Evolutionary conservation across 192 early-diverging fungal species (phyloP).

Genomic region (Mortierella hygrophila): DNA sequence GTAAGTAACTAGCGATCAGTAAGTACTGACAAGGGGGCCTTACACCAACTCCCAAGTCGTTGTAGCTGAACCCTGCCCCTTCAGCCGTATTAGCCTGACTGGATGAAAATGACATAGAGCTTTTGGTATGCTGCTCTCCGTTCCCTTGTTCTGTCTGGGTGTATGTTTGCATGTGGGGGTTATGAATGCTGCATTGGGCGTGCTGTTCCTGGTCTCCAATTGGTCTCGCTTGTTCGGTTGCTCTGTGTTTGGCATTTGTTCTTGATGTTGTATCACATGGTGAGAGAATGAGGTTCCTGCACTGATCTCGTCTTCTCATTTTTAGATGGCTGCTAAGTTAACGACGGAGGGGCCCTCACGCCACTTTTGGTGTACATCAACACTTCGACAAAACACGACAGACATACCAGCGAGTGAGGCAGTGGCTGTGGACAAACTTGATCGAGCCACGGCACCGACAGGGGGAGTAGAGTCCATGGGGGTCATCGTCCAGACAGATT

Average conservation of each 20-base stretch:
- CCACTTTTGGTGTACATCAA: neutral
- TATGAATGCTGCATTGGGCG: neutral
- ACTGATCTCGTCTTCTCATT: neutral
- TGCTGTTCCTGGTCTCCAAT: neutral
- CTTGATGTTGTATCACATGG: constrained; percentile 2
- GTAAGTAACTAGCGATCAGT: neutral
- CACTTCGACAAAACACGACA: neutral
- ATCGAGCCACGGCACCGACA: constrained; percentile 53
- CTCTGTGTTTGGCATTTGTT: neutral
- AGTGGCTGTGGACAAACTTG: constrained; percentile 54
- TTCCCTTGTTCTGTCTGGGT: neutral
- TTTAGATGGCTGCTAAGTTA: neutral
- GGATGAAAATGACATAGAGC: no score
- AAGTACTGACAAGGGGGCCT: neutral
- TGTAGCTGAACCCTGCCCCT: neutral
- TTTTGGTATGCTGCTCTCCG: no score
- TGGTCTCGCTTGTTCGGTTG: neutral
- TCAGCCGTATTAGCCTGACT: neutral
- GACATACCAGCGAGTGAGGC: constrained; percentile 47
- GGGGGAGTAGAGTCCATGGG: constrained; percentile 44
- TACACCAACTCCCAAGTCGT: no score
- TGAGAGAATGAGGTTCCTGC: neutral
- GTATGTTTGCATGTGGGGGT: neutral
- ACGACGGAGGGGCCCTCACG: neutral
- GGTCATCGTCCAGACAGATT: constrained; percentile 54